Percentiles rank a stretch among this genome's conserved stretches.
Conservation (phyloP, 1,284 basidiomycete genomes). For the Leccinum pallidistipes region DNA sequence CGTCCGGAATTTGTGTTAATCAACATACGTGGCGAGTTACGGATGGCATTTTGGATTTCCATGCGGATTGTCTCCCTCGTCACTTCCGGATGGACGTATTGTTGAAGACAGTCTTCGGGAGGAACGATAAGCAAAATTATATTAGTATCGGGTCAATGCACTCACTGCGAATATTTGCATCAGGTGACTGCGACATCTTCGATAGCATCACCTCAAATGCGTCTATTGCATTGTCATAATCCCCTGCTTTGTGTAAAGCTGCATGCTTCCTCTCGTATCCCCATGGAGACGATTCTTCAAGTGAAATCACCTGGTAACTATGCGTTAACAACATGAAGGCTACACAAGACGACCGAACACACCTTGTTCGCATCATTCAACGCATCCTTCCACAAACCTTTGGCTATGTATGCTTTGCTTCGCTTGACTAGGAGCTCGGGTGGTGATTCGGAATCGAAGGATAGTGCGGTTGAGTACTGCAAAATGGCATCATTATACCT, state of each 20-base stretch:
- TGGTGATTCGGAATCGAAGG: background rate
- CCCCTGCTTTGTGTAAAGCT: background rate
- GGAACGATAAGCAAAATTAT: background rate
- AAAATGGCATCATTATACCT: constrained; percentile 3
- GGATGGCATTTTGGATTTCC: background rate
- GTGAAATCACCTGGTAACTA: background rate
- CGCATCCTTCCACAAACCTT: constrained; percentile 1
- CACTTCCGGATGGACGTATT: background rate
- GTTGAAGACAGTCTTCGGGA: background rate
- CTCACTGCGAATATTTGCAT: background rate
- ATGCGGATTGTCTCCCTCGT: background rate
- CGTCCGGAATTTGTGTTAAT: constrained; percentile 9
- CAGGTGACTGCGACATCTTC: background rate
- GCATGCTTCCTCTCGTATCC: background rate
- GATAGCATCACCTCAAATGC: background rate
- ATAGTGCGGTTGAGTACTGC: constrained; percentile 2
- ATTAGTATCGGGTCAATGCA: background rate
- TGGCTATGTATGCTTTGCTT: constrained; percentile 5
- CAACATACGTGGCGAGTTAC: constrained; percentile 2
- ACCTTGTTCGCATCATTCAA: constrained; percentile 11
- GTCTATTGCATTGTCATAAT: background rate
- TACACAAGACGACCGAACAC: background rate
- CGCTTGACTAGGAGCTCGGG: constrained; percentile 4
- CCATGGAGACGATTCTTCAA: background rate
- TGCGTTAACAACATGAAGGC: background rate